These are phyloP conservation scores for Straminergon stramineum DNA, from an alignment of 225 moss, liverwort and hornwort species.

Conservation along the genomic window DNA sequence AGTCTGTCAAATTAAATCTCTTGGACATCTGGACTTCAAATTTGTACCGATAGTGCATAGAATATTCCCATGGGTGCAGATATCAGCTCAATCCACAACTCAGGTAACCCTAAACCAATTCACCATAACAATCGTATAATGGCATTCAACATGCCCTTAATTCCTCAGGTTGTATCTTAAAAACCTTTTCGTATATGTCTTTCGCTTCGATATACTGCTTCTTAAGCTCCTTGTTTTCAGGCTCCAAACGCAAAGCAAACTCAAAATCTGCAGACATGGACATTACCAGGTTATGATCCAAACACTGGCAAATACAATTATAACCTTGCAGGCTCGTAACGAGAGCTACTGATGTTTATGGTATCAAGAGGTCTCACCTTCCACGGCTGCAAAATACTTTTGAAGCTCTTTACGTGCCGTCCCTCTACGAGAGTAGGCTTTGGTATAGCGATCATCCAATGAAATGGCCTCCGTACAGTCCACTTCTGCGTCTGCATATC, in stretches of 20 bases:
- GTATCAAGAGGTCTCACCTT: slow-evolving; percentile 37
- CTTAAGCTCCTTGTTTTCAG: slow-evolving; percentile 79
- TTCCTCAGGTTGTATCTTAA: not conserved
- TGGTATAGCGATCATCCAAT: slow-evolving; percentile 87
- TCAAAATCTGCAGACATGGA: slow-evolving; percentile 67
- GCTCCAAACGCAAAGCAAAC: slow-evolving; percentile 95
- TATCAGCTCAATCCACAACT: not conserved
- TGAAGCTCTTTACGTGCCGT: slow-evolving; percentile 90
- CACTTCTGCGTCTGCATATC: slow-evolving; percentile 88
- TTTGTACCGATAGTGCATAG: not conserved
- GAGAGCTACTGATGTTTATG: not conserved
- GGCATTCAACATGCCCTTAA: not conserved
- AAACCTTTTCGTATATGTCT: slow-evolving; percentile 71
- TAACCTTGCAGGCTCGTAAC: not conserved
- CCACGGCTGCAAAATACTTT: slow-evolving; percentile 62
- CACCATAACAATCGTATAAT: not conserved
- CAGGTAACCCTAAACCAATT: not conserved
- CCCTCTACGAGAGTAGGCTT: slow-evolving; percentile 87
- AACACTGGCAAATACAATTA: not conserved
- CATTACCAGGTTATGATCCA: not conserved
- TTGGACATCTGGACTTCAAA: not conserved
- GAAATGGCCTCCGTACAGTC: slow-evolving; percentile 91
- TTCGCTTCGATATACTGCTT: slow-evolving; percentile 77
- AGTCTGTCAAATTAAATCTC: not conserved
- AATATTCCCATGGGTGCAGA: not conserved